These are phyloP conservation scores for Parastagonospora avenae DNA, from an alignment of 2,329 filamentous ascomycete genomes.

Conservation along the genomic window DNA sequence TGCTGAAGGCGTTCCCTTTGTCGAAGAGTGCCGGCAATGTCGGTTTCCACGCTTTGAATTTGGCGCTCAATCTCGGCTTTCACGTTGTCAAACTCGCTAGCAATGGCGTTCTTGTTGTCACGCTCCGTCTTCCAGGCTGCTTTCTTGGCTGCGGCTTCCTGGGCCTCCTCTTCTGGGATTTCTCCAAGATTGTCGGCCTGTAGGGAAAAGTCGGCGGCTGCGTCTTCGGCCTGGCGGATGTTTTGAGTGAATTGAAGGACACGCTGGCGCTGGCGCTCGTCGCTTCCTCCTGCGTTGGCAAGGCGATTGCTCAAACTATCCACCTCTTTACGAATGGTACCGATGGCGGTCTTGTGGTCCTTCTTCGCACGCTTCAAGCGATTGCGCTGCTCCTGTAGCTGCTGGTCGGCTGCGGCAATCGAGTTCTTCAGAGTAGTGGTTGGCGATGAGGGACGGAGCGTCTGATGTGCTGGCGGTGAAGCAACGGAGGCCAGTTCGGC, in stretches of 20 bases:
- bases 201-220: constrained; percentile 59
- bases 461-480: constrained; percentile 61
- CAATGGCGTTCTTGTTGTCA: constrained; percentile 56
- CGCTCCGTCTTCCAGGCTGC: constrained; percentile 63
- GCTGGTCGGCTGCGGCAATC: constrained; percentile 72
- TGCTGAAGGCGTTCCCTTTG: constrained; percentile 75
- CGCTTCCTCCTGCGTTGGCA: constrained; percentile 69
- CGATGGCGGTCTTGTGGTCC: constrained; percentile 73
- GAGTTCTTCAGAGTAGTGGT: constrained; percentile 78
- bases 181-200: constrained; percentile 70
- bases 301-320: constrained; percentile 70
- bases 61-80: constrained; percentile 68
- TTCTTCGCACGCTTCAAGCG: constrained; percentile 73
- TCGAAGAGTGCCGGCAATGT: constrained; percentile 66
- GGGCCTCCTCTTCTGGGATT: constrained; percentile 66
- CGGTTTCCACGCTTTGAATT: constrained; percentile 66
- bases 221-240: constrained; percentile 71
- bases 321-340: constrained; percentile 73
- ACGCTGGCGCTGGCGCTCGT: constrained; percentile 77
- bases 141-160: constrained; percentile 62
- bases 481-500: constrained; percentile 56
- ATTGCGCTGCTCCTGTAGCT: constrained; percentile 70
- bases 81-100: constrained; percentile 64
- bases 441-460: constrained; percentile 74
- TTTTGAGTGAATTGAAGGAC: constrained; percentile 76